These are phyloP conservation scores for Penicillium paxilli DNA, from an alignment of 495 filamentous ascomycete genomes.

Conservation along the genomic window DNA sequence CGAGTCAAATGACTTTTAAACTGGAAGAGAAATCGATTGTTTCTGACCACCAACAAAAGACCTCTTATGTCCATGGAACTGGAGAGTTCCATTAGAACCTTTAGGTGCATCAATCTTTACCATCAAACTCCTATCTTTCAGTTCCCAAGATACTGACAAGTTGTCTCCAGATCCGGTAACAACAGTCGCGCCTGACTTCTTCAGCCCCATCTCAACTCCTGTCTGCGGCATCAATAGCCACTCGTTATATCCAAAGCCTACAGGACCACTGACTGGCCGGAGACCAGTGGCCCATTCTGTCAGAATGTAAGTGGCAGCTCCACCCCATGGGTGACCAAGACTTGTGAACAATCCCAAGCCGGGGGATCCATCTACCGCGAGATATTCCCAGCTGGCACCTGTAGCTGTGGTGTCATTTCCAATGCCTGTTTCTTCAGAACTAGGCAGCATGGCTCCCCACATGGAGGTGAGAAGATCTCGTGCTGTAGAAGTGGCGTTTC, in stretches of 20 bases:
- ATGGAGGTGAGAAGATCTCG: background rate
- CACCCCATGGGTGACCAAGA: slow-evolving; percentile 40
- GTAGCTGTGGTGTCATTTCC: slow-evolving; percentile 9
- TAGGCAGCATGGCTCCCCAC: slow-evolving; percentile 4
- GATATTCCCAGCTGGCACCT: slow-evolving; percentile 40
- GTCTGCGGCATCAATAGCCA: background rate
- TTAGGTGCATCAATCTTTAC: background rate
- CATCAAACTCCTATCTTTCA: background rate
- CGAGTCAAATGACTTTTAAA: background rate
- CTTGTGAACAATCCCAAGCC: slow-evolving; percentile 35
- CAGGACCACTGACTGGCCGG: background rate
- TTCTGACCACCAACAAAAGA: background rate
- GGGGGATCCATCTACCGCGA: slow-evolving; percentile 29
- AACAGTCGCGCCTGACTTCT: background rate
- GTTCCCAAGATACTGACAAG: slow-evolving; percentile 1
- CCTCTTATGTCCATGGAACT: background rate
- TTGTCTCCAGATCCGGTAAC: background rate
- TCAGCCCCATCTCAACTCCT: background rate
- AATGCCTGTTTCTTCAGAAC: background rate
- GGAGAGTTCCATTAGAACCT: background rate
- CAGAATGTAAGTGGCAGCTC: slow-evolving; percentile 35
- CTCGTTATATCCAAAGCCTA: slow-evolving; percentile 6
- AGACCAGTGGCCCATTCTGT: slow-evolving; percentile 8
- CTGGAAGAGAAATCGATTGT: background rate
- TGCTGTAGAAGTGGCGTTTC: background rate